Base-by-base conservation (phyloP, 495 filamentous ascomycete species). In the Jackrogersella minutella region DNA sequence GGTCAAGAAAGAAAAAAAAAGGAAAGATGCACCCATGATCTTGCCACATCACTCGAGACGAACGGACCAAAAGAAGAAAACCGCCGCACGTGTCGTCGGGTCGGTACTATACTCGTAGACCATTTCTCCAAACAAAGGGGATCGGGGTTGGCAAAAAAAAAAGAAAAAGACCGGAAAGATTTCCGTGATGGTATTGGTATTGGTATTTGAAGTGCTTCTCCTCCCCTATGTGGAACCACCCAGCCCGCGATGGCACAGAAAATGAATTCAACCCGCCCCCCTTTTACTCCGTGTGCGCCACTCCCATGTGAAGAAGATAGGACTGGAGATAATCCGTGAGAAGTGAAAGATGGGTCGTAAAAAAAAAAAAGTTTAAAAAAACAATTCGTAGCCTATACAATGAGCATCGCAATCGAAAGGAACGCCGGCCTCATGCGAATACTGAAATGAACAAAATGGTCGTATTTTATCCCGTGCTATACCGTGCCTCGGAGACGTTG, bases 401-500 rank as follows among this genome's bases (percentile, higher is more conserved):
- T 51, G 43, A 62, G 57, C 22, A 60, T 53, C 39, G 41, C 22
- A 62, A 62, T 52, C n/a, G 56, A 19, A 43, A 62, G 16, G 46
- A 61, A 67, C 64, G 64, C 60, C 65, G 43, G 43, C 44, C 51
- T 52, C 40, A 64, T 64, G 64, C 52, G 65, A 68, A 55, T 40
- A 34, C 36, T 19, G 36, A 56, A 56, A 10, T 30, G 31, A 69
- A 50, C 7, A 50, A 41, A 19, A 56, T 26, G 24, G 17, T 37
- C 9, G 22, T 44, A 28, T 22, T 5, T 74, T 71, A 82, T 30
- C 79, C 67, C 17, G 74, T 72, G 43, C 78, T 71, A 82, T 30
- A 80, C 67, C 17, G 74, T 72, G 43, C 78, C 79, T 46, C 83
- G 73, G 17, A 82, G 71, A 43, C 84, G 76, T 68, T 84, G 84